phyloP scores from a whole-genome alignment of 2,329 filamentous ascomycete species.

The Venturia nashicola region DNA sequence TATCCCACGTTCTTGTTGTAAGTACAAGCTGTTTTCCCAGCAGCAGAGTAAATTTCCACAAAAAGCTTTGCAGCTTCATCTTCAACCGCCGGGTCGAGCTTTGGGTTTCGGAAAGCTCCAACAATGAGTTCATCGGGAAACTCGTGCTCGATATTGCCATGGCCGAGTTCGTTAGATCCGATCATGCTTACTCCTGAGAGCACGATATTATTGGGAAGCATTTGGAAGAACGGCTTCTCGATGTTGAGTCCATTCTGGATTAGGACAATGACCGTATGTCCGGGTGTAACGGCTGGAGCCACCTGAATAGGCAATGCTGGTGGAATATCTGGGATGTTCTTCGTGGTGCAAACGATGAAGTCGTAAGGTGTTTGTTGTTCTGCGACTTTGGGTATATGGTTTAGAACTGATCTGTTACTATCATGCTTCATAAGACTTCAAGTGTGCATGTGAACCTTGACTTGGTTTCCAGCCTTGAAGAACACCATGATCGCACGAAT shows the following conservation, averaged over 20 bases:
- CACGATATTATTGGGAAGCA: slow-evolving; percentile 40
- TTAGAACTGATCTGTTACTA: slow-evolving; percentile 17
- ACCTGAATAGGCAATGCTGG: slow-evolving; percentile 33
- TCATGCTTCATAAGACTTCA: slow-evolving; percentile 2
- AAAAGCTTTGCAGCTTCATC: slow-evolving; percentile 29
- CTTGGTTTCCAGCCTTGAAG: slow-evolving; percentile 37
- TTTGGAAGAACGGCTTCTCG: slow-evolving; percentile 39
- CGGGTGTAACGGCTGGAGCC: slow-evolving; percentile 25
- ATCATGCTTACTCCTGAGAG: slow-evolving; percentile 43
- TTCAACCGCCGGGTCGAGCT: slow-evolving; percentile 15
- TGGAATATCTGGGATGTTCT: slow-evolving; percentile 30
- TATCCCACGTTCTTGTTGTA: slow-evolving; percentile 31
- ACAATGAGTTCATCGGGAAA: slow-evolving; percentile 39
- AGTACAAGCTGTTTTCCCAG: slow-evolving; percentile 31
- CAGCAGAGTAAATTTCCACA: slow-evolving; percentile 34
- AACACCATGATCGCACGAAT: slow-evolving; percentile 43
- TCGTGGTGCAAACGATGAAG: slow-evolving; percentile 35
- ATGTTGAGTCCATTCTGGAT: slow-evolving; percentile 52
- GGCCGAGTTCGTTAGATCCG: slow-evolving; percentile 35
- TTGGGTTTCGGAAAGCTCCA: slow-evolving; percentile 35
- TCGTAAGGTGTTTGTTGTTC: slow-evolving; percentile 26
- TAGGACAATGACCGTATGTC: slow-evolving; percentile 43
- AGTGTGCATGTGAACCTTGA: not conserved
- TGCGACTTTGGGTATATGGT: slow-evolving; percentile 23
- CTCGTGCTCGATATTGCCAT: slow-evolving; percentile 40